Evolutionary conservation across 2,329 filamentous ascomycete species (phyloP), one percentile per base, ranked within the genome.

Genomic region (Exophiala lecanii-corni): DNA sequence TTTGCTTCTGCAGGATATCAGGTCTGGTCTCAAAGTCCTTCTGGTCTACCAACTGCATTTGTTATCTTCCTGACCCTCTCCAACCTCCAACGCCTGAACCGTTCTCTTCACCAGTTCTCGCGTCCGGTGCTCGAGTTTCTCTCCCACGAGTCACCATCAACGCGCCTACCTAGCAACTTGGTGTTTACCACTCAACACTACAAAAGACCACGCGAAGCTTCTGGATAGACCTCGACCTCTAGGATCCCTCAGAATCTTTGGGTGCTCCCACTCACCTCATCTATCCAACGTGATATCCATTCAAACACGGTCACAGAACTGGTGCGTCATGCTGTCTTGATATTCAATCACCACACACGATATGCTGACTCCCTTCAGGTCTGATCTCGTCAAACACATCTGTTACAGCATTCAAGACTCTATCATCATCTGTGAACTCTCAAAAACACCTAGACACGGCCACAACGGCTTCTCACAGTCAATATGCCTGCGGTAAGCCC

Each of bases 401-500:
- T 26, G 7, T 26, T 26, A 26, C 23, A 26, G 7, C 7, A 26
- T 6, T 26, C 7, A 6, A 26, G n/a, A 5, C 30, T 13, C 25
- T 19, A 30, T 43, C 36, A 12, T 44, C 35, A 23, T 36, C 44
- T 38, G 7, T 34, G 43, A 35, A 25, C 21, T 18, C 34, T 37
- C 17, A 25, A 9, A 19, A 16, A 9, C 12, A 26, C 19, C 39
- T 26, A 34, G 9, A 17, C 33, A 39, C 37, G 43, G 50, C 43
- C 42, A 43, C 21, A 39, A 44, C 45, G 42, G 41, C 40, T 36
- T 47, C 43, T 13, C n/a, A 23, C 38, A 41, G 20, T 36, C 48
- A 54, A 44, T 28, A 57, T 57, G 55, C 54, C 54, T 48, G 41
- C 50, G 12, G 55, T 57, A 49, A 49, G 55, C 55, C 13, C 25